Evolutionary conservation across 2,329 filamentous ascomycete species (phyloP), one percentile per base, ranked within the genome.

Genomic region (Cryphonectria radicalis): DNA sequence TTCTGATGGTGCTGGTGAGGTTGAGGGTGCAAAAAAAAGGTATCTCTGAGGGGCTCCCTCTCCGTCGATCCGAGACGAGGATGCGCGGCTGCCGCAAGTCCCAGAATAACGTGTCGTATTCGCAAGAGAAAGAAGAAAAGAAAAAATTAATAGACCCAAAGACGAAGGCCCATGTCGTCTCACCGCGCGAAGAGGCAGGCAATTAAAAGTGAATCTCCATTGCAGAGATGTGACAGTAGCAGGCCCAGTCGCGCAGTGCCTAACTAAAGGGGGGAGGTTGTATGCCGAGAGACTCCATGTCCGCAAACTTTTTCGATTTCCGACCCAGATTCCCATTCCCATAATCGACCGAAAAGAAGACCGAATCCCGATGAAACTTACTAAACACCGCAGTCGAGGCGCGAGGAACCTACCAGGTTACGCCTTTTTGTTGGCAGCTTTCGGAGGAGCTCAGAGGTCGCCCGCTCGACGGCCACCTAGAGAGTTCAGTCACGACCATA

Each of bases 171-270:
- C 42, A 40, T 66, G 57, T 66, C 66, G 69, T 71, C 69, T 69
- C 66, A 65, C 63, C 66, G 66, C 72, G 72, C 69, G 40, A 69
- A 64, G 62, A 71, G 59, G 55, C 66, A 63, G 62, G 63, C 63
- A 68, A 66, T 71, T 71, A 70, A 64, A 69, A 71, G 59, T 67
- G 66, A 67, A 67, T 66, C 62, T 69, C 67, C 71, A 66, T 67
- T 71, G 72, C 57, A 73, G 62, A 69, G 65, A 70, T 66, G 57
- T 43, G 50, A 64, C 42, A 69, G 69, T 70, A 69, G 72, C 67
- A 73, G 69, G 69, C 69, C 72, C 72, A 71, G 72, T 70, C 70
- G 72, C 72, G 69, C 57, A 73, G 69, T 73, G 72, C 72, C 69
- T 71, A 73, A 73, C 72, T 73, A 71, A 70, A 67, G 32, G 43